Evolutionary conservation across 345 rosid species (phyloP).

Genomic region (Cardiospermum halicacabum): DNA sequence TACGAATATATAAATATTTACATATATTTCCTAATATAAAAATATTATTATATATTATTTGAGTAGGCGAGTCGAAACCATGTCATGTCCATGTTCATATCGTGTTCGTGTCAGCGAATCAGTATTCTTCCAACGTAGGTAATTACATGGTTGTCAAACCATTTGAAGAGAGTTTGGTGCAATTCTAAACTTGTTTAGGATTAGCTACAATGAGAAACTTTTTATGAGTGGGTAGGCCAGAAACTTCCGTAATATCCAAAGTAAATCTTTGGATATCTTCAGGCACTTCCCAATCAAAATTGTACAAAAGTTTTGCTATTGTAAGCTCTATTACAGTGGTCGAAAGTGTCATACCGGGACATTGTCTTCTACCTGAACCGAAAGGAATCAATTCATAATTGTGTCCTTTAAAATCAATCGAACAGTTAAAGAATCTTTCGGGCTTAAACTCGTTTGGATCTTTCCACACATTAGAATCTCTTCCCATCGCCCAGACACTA

Average conservation of each 20-base stretch:
- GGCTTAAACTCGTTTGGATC: not conserved
- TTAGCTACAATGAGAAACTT: not conserved
- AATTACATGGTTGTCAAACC: too few species aligned
- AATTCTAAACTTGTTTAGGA: too few species aligned
- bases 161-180: too few species aligned
- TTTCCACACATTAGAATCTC: not conserved
- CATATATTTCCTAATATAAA: too few species aligned
- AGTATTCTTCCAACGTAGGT: too few species aligned
- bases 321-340: not conserved
- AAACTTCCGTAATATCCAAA: not conserved
- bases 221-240: not conserved
- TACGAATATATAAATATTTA: too few species aligned
- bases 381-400: not conserved
- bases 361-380: not conserved
- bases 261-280: not conserved
- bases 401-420: not conserved
- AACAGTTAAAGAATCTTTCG: not conserved
- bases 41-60: too few species aligned
- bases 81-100: too few species aligned
- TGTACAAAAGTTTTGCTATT: not conserved
- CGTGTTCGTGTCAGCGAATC: too few species aligned
- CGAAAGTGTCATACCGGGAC: not conserved
- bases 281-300: conserved; percentile 4
- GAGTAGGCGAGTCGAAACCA: too few species aligned
- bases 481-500: not conserved